Evolutionary conservation across 169 alveolate species (phyloP), one percentile per base, ranked within the genome.

Genomic region (Theileria parva): DNA sequence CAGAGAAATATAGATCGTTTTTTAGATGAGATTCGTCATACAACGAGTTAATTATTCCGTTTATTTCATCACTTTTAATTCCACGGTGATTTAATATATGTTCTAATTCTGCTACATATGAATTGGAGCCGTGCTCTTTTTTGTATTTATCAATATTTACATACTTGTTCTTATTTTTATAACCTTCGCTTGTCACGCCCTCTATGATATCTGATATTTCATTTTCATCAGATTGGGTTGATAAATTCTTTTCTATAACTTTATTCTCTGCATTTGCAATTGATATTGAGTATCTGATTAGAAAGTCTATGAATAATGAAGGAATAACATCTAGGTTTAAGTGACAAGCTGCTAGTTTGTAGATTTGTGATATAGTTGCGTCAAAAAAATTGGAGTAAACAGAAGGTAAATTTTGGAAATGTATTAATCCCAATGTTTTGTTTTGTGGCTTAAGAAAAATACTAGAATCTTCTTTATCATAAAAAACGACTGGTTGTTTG

Each of bases 321-420:
- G 94, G 95, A 50, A 92, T 88, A 21, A 88, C 92, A 39, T 90
- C 92, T 27, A 92, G 77, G 75, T 88, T 91, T 86, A 92, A 83
- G 76, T 87, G 88, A 53, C 79, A 85, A 13, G 88, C 92, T 37
- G 93, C 95, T 44, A 92, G 81, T 30, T 89, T 89, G 39, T 85
- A 78, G 25, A 86, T 55, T 76, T 91, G 91, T 27, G 93, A 81
- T 85, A 92, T 77, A 51, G 89, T 88, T 39, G 85, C 77, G 27
- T 79, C 80, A 66, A 90, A 92, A 80, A 90, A 92, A 51, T 80
- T 59, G 39, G 28, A 23, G 8, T 59, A 27, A 25, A 23, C 34
- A 59, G 28, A 25, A 27, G 66, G 8, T 59, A 59, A 25, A 27
- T 27, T 59, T 23, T 27, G 28, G 8, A 27, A 27, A 25, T 8